These are phyloP conservation scores for Stachybotrys chlorohalonatus DNA, from an alignment of 2,329 filamentous ascomycete species.

Conservation along the genomic window DNA sequence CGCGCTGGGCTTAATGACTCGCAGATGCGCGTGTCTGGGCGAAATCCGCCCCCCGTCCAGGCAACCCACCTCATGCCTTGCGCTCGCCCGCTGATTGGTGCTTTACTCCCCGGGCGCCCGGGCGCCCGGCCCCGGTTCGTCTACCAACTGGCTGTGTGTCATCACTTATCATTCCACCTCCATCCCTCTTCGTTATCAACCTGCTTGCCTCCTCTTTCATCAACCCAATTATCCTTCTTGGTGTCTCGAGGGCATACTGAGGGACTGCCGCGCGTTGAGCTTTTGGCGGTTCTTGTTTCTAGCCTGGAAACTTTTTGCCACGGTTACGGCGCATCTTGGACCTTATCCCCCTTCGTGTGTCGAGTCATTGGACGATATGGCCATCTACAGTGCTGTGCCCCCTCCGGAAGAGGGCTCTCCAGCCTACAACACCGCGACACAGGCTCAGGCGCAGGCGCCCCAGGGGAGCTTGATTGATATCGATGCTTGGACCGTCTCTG, in stretches of 20 bases:
- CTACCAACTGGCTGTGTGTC: slow-evolving; percentile 7
- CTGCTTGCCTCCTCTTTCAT: slow-evolving; percentile 1
- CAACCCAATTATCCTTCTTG: neutral
- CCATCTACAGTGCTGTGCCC: slow-evolving; percentile 44
- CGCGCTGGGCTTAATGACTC: slow-evolving; percentile 25
- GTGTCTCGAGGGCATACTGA: neutral
- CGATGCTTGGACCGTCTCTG: slow-evolving; percentile 57
- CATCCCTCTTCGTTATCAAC: neutral
- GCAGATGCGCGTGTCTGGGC: slow-evolving; percentile 27
- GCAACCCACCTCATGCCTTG: slow-evolving; percentile 19
- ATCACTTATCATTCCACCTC: slow-evolving; percentile 4
- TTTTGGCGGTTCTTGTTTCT: neutral
- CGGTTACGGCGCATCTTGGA: neutral
- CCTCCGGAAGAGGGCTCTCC: slow-evolving; percentile 32
- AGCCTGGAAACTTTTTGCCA: neutral
- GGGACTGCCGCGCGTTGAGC: neutral
- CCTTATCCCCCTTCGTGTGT: neutral
- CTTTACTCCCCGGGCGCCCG: neutral
- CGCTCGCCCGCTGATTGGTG: slow-evolving; percentile 20
- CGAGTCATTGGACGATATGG: slow-evolving; percentile 24
- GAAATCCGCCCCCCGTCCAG: neutral
- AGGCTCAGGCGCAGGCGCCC: slow-evolving; percentile 10
- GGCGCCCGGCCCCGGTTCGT: slow-evolving; percentile 9
- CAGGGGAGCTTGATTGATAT: slow-evolving; percentile 38
- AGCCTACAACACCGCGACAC: slow-evolving; percentile 13